These are phyloP conservation scores for Cymbidium sinense DNA, from an alignment of 106 monocot species.

Conservation along the genomic window DNA sequence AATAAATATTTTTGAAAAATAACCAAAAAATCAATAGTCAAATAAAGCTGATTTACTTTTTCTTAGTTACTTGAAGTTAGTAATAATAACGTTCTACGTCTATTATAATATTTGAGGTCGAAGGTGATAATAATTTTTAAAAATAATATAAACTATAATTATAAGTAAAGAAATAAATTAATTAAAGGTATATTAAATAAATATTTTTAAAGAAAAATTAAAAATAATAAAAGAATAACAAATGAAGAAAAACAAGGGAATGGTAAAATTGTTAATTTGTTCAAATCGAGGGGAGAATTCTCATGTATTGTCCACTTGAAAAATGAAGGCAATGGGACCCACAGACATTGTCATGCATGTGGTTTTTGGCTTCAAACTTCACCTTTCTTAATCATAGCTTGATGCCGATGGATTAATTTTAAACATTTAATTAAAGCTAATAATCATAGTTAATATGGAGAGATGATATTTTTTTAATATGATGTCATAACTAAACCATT, in stretches of 20 bases:
- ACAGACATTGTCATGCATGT: neutral
- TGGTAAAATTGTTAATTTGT: neutral
- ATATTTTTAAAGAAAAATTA: neutral
- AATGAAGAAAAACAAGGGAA: neutral
- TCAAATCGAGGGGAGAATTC: neutral
- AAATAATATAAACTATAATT: too few relatives aligned
- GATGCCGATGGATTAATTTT: neutral
- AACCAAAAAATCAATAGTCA: too few relatives aligned
- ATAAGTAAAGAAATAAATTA: too few relatives aligned
- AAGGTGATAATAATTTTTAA: too few relatives aligned
- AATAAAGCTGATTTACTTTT: too few relatives aligned
- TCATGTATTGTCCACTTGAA: neutral
- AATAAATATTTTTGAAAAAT: too few relatives aligned
- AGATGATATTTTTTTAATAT: neutral
- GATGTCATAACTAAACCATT: neutral
- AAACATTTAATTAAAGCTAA: neutral
- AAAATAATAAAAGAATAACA: neutral
- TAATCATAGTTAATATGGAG: neutral
- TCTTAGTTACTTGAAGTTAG: too few relatives aligned
- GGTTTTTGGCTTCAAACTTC: neutral
- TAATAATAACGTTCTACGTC: too few relatives aligned
- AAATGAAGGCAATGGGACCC: constrained; percentile 1
- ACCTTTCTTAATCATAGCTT: neutral
- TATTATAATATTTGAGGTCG: too few relatives aligned
- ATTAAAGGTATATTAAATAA: too few relatives aligned